A percentile compares a stretch with the other conserved stretches of the same genome.
Evolutionary conservation across 352 stramenopile genomes (phyloP).

Genomic region (Phytophthora citrophthora): DNA sequence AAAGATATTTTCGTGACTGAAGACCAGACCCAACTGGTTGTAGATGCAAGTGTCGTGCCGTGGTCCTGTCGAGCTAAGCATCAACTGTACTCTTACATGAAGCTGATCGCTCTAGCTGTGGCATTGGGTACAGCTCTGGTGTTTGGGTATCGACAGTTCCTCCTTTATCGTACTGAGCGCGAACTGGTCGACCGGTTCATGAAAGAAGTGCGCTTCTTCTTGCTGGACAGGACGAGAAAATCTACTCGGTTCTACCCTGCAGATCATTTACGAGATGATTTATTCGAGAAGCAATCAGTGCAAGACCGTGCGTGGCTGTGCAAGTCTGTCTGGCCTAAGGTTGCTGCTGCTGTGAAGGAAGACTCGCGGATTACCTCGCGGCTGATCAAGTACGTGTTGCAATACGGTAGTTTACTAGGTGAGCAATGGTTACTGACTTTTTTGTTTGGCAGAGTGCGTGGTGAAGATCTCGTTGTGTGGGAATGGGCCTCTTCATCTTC

Average conservation of each 20-base stretch:
- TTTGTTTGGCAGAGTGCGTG: constrained; percentile 35
- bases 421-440: constrained; percentile 4
- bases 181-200: constrained; percentile 66
- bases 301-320: constrained; percentile 60
- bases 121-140: constrained; percentile 33
- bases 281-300: constrained; percentile 58
- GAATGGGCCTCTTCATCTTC: constrained; percentile 67
- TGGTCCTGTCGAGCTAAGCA: constrained; percentile 60
- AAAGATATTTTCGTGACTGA: constrained; percentile 60
- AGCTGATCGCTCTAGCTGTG: constrained; percentile 46
- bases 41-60: constrained; percentile 49
- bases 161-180: constrained; percentile 52
- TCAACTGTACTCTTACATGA: constrained; percentile 52
- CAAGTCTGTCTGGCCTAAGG: constrained; percentile 63
- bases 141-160: constrained; percentile 42
- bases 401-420: neutral
- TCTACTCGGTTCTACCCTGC: constrained; percentile 56
- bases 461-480: constrained; percentile 59
- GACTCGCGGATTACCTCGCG: constrained; percentile 58
- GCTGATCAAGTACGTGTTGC: constrained; percentile 49
- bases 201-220: constrained; percentile 72
- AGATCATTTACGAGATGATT: constrained; percentile 64
- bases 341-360: constrained; percentile 55
- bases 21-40: constrained; percentile 52
- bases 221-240: constrained; percentile 50